Conservation (phyloP, 345 rosid genomes). For the Boechera stricta region DNA sequence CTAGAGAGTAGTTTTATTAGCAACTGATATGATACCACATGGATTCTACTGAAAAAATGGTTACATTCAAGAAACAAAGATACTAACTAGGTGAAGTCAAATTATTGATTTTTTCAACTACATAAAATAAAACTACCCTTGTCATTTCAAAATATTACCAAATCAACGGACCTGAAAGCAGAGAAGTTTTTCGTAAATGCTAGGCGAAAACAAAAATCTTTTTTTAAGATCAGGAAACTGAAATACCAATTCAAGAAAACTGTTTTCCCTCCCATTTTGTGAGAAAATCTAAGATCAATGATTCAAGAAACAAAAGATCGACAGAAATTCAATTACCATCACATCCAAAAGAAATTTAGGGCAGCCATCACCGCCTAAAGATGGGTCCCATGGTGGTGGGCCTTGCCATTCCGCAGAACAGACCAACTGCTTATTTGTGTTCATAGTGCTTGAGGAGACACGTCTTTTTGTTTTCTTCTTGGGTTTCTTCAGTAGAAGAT, state of each 20-base stretch:
- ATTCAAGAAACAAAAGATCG: slow-evolving; percentile 6
- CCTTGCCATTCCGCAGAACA: slow-evolving; percentile 69
- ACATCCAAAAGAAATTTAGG: slow-evolving; percentile 95
- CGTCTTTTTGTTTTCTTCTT: slow-evolving; percentile 68
- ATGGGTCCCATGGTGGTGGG: slow-evolving; percentile 84
- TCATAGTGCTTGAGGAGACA: slow-evolving; percentile 35
- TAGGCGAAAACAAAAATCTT: no score
- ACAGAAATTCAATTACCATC: slow-evolving; percentile 59
- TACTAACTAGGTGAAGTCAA: neutral
- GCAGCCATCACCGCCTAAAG: slow-evolving; percentile 81
- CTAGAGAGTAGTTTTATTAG: slow-evolving; percentile 48
- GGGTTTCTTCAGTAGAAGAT: slow-evolving; percentile 61
- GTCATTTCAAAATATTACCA: no score
- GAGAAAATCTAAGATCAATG: neutral
- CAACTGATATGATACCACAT: slow-evolving; percentile 21
- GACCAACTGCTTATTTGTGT: slow-evolving; percentile 49
- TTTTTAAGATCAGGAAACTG: no score
- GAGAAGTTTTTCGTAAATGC: no score
- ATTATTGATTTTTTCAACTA: neutral
- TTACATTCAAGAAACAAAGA: neutral
- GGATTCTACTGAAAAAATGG: neutral
- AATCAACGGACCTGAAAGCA: no score
- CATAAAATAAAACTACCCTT: neutral
- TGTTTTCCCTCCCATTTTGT: slow-evolving; percentile 20
- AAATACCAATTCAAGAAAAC: neutral